phyloP scores from a whole-genome alignment of 148 eudicot genomes.

The Vaccinium macrocarpon region DNA sequence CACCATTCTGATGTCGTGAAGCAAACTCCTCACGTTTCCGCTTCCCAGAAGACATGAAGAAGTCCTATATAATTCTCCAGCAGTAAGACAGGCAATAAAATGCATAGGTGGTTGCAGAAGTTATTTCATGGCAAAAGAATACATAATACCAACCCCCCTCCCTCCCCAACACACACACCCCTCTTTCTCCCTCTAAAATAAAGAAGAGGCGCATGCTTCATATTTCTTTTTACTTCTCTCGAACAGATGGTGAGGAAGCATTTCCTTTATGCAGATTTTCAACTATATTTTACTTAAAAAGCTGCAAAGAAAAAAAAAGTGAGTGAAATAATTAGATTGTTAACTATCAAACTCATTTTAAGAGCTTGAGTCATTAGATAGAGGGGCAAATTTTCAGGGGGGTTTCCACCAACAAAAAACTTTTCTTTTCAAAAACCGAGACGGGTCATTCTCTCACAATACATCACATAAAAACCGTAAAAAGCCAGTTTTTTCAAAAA shows the following conservation, averaged over 20 bases:
- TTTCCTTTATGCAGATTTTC: background rate
- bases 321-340: background rate
- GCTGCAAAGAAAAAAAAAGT: background rate
- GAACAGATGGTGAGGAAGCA: background rate
- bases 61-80: constrained; percentile 50
- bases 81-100: constrained; percentile 17
- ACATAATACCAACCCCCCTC: background rate
- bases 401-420: no score
- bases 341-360: background rate
- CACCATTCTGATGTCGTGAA: constrained; percentile 50
- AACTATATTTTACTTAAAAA: background rate
- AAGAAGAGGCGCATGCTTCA: background rate
- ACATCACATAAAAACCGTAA: no score
- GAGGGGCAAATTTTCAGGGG: background rate
- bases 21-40: constrained; percentile 78
- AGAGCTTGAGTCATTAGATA: background rate
- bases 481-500: no score
- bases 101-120: background rate
- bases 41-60: constrained; percentile 71
- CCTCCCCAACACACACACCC: no score
- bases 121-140: background rate
- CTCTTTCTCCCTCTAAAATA: background rate
- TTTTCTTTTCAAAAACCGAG: no score
- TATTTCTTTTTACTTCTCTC: background rate
- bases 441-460: no score